Percentiles rank a stretch among this genome's conserved stretches.
Evolutionary conservation across 108 stramenopile genomes (phyloP).

Genomic region (Stephanodiscus triporus): DNA sequence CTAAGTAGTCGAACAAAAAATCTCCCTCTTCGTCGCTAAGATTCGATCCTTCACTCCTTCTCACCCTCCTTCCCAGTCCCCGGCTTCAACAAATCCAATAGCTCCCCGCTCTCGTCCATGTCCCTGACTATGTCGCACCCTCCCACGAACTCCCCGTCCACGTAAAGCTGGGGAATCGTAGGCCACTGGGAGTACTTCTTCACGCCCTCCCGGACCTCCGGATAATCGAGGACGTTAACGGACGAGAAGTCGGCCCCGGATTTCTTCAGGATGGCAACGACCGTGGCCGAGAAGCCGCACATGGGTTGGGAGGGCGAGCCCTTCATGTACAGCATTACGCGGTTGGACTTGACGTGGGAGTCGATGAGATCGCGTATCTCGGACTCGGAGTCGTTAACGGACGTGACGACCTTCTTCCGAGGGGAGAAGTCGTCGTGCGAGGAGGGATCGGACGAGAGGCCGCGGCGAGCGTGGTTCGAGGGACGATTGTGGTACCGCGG

Average conservation of each 20-base stretch:
- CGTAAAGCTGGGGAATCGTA: slow-evolving; percentile 96
- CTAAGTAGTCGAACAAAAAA: too few relatives aligned
- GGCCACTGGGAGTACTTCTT: slow-evolving; percentile 91
- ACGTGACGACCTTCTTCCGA: slow-evolving; percentile 64
- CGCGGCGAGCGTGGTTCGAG: not conserved
- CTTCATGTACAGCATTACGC: slow-evolving; percentile 99
- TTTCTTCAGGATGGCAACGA: slow-evolving; percentile 86
- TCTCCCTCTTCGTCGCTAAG: not conserved
- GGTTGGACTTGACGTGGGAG: slow-evolving; percentile 76
- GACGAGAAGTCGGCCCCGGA: slow-evolving; percentile 91
- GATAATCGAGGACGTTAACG: slow-evolving; percentile 98
- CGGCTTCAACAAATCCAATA: slow-evolving; percentile 79
- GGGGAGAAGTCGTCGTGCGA: slow-evolving; percentile 89
- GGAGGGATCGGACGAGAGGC: slow-evolving; percentile 19
- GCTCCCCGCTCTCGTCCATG: slow-evolving; percentile 93
- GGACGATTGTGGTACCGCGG: not conserved
- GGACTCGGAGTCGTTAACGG: slow-evolving; percentile 30
- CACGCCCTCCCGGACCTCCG: slow-evolving; percentile 94
- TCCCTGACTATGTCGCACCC: slow-evolving; percentile 94
- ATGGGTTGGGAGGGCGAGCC: slow-evolving; percentile 94
- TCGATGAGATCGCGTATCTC: slow-evolving; percentile 64
- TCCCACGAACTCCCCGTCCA: slow-evolving; percentile 96
- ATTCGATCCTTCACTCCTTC: not conserved
- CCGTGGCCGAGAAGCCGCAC: slow-evolving; percentile 96
- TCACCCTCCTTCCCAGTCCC: slow-evolving; percentile 23